Conservation (phyloP, 2,329 filamentous ascomycete genomes). For the Alternaria gansuensis region DNA sequence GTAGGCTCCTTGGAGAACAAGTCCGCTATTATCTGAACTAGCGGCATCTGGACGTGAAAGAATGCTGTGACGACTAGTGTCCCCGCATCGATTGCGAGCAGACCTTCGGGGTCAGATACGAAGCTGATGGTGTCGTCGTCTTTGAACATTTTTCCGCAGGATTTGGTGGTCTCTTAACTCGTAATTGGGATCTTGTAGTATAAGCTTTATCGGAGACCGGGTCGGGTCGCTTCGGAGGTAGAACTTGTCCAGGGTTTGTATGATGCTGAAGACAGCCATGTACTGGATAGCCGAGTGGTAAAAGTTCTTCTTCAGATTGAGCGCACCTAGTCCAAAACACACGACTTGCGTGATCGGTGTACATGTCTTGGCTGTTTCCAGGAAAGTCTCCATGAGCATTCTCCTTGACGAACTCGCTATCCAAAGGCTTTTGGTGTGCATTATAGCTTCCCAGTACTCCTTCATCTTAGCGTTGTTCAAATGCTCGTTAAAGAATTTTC, state of each 20-base stretch:
- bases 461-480: background rate
- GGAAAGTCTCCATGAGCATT: background rate
- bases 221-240: slow-evolving; percentile 2
- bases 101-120: slow-evolving; percentile 27
- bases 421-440: slow-evolving; percentile 9
- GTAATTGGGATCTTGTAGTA: slow-evolving; percentile 34
- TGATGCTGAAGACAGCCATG: slow-evolving; percentile 27
- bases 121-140: slow-evolving; percentile 7
- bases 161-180: slow-evolving; percentile 14
- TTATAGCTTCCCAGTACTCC: slow-evolving; percentile 1
- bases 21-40: slow-evolving; percentile 33
- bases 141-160: background rate
- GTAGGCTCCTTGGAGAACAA: background rate
- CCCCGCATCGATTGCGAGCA: slow-evolving; percentile 27
- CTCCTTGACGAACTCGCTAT: background rate
- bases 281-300: slow-evolving; percentile 26
- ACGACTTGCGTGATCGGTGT: slow-evolving; percentile 21
- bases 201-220: slow-evolving; percentile 12
- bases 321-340: slow-evolving; percentile 25
- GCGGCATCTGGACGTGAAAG: slow-evolving; percentile 23
- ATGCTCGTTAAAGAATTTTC: slow-evolving; percentile 2
- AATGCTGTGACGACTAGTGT: slow-evolving; percentile 27
- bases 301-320: slow-evolving; percentile 5
- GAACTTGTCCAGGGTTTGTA: slow-evolving; percentile 4
- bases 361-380: background rate